Evolutionary conservation across 2,329 filamentous ascomycete genomes (phyloP).

Genomic region (Didymella sp.): DNA sequence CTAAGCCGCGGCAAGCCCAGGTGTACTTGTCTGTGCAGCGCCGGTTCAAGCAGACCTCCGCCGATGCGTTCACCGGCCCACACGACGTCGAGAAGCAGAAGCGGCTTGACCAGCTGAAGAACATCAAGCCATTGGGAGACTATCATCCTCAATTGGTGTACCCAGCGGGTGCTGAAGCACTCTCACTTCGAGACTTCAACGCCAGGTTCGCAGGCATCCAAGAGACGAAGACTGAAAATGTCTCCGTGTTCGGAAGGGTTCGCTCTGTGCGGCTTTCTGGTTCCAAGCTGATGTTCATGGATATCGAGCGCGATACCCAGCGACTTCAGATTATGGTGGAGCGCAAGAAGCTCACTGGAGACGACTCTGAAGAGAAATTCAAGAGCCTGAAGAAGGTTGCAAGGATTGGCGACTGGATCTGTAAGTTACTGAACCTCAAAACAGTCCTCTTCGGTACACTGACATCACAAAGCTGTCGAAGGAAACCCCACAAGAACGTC

Average conservation of each 20-base stretch:
- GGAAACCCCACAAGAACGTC: slow-evolving; percentile 74
- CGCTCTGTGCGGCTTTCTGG: slow-evolving; percentile 73
- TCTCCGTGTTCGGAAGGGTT: slow-evolving; percentile 66
- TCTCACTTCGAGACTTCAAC: slow-evolving; percentile 41
- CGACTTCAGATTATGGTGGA: slow-evolving; percentile 80
- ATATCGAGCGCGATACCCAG: slow-evolving; percentile 75
- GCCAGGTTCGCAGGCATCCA: slow-evolving; percentile 38
- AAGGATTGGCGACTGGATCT: slow-evolving; percentile 82
- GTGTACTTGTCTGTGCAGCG: slow-evolving; percentile 57
- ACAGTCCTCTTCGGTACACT: slow-evolving; percentile 15
- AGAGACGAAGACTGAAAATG: slow-evolving; percentile 36
- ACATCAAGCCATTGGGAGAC: slow-evolving; percentile 57
- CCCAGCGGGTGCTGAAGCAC: slow-evolving; percentile 22
- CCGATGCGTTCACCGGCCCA: slow-evolving; percentile 37
- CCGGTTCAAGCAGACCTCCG: slow-evolving; percentile 34
- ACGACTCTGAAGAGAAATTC: slow-evolving; percentile 55
- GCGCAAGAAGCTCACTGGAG: slow-evolving; percentile 59
- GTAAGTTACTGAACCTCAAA: slow-evolving; percentile 59
- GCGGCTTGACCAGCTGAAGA: slow-evolving; percentile 62
- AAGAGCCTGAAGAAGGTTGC: slow-evolving; percentile 70
- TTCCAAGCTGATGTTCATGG: slow-evolving; percentile 82
- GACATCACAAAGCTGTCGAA: slow-evolving; percentile 61
- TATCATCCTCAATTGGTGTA: slow-evolving; percentile 62
- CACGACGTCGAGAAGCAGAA: slow-evolving; percentile 58
- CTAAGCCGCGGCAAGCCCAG: slow-evolving; percentile 55